Percentiles rank a stretch among this genome's conserved stretches.
These are phyloP conservation scores for Millerozyma miso DNA, from an alignment of 805 yeast genomes.

Conservation along the genomic window DNA sequence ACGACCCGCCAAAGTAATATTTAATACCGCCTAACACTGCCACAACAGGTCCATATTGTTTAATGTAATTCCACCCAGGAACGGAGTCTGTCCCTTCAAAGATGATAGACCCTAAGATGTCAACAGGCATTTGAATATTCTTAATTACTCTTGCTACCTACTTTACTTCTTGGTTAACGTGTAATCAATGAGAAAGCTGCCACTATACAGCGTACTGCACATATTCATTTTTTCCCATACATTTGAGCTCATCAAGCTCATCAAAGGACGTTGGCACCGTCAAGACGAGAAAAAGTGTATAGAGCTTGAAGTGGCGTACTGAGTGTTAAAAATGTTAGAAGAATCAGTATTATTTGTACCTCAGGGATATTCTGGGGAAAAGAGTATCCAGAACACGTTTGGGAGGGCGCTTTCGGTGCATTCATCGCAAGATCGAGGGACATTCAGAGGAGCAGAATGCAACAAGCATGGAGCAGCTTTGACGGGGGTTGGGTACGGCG, in stretches of 20 bases:
- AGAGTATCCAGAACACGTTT: slow-evolving; percentile 39
- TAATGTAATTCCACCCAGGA: slow-evolving; percentile 68
- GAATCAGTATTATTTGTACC: slow-evolving; percentile 47
- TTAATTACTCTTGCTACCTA: background rate
- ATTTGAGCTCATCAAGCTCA: slow-evolving; percentile 4
- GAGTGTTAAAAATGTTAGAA: slow-evolving; percentile 33
- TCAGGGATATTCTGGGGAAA: slow-evolving; percentile 41
- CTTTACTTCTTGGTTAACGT: background rate
- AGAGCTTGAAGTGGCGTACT: background rate
- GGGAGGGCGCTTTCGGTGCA: slow-evolving; percentile 43
- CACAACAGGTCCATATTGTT: slow-evolving; percentile 53
- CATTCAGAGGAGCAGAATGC: slow-evolving; percentile 52
- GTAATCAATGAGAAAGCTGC: background rate
- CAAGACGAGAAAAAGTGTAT: background rate
- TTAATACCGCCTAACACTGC: slow-evolving; percentile 49
- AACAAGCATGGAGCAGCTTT: slow-evolving; percentile 42
- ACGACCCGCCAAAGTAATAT: slow-evolving; percentile 71
- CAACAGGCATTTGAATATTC: slow-evolving; percentile 65
- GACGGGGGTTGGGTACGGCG: slow-evolving; percentile 45
- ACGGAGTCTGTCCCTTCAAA: slow-evolving; percentile 69
- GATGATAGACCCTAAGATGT: slow-evolving; percentile 65
- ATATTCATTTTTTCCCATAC: background rate
- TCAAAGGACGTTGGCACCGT: background rate
- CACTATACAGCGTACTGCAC: background rate
- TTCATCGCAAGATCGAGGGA: slow-evolving; percentile 43